Percentiles rank a stretch among this genome's conserved stretches.
Evolutionary conservation across 805 yeast genomes (phyloP).

Genomic region (Wickerhamiella spandovensis): DNA sequence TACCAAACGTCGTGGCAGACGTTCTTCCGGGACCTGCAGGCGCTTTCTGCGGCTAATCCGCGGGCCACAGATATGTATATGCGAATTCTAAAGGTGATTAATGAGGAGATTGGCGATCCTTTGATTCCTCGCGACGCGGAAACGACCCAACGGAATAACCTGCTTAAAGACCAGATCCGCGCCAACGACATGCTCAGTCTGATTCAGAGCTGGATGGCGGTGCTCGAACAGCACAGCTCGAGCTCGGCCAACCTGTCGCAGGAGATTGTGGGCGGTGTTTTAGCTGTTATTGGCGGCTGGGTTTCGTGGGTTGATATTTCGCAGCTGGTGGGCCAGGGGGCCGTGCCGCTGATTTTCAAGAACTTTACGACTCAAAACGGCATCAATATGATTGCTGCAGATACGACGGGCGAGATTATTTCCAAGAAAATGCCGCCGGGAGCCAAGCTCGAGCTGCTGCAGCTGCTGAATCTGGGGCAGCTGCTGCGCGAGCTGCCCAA

Average conservation of each 20-base stretch:
- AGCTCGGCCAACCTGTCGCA: conserved; percentile 1
- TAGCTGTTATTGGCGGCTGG: conserved; percentile 67
- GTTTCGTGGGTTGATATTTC: conserved; percentile 87
- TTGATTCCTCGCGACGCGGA: conserved; percentile 54
- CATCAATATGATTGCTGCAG: conserved; percentile 39
- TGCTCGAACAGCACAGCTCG: not conserved
- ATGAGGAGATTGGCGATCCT: conserved; percentile 88
- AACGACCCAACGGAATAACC: conserved; percentile 49
- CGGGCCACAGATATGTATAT: conserved; percentile 56
- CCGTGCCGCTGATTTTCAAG: conserved; percentile 38
- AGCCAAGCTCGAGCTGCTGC: conserved; percentile 55
- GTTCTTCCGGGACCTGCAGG: conserved; percentile 37
- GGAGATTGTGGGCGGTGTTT: conserved; percentile 43
- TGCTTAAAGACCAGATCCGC: conserved; percentile 73
- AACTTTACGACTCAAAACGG: conserved; percentile 33
- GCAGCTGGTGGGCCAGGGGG: conserved; percentile 49
- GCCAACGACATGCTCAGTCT: conserved; percentile 55
- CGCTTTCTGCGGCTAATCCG: conserved; percentile 24
- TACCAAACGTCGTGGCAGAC: conserved; percentile 38
- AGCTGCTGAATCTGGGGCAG: conserved; percentile 52
- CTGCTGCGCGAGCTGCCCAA: conserved; percentile 31
- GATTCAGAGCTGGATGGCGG: conserved; percentile 24
- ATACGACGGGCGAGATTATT: conserved; percentile 48
- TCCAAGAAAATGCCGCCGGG: conserved; percentile 67
- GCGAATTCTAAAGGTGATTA: conserved; percentile 61